phyloP scores from a whole-genome alignment of 2,329 filamentous ascomycete species.

The Neofusicoccum parvum region DNA sequence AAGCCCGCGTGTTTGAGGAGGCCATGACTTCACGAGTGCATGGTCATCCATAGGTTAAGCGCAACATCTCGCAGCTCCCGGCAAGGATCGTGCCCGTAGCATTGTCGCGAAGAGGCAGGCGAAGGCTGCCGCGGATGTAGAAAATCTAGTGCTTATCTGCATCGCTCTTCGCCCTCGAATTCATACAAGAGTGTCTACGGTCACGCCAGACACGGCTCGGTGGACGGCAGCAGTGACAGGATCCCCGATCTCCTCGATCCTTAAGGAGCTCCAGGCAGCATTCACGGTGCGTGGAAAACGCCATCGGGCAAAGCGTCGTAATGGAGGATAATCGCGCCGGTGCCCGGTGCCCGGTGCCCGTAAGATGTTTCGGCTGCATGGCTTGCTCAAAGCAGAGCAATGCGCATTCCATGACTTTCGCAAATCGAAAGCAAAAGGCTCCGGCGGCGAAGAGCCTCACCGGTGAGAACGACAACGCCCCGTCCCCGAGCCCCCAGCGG shows the following conservation, averaged over 20 bases:
- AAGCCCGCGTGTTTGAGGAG: slow-evolving; percentile 35
- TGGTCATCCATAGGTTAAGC: slow-evolving; percentile 33
- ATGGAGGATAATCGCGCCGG: neutral
- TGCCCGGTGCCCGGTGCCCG: too few relatives aligned
- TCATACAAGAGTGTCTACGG: neutral
- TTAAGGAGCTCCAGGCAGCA: too few relatives aligned
- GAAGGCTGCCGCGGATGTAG: neutral
- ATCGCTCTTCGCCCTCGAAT: neutral
- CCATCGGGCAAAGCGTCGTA: neutral
- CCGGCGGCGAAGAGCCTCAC: too few relatives aligned
- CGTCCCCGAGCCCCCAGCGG: neutral
- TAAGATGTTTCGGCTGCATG: too few relatives aligned
- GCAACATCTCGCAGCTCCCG: slow-evolving; percentile 4
- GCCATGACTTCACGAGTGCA: slow-evolving; percentile 30
- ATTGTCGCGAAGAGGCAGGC: neutral
- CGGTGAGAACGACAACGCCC: neutral
- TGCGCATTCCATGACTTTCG: too few relatives aligned
- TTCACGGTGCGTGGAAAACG: too few relatives aligned
- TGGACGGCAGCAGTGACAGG: too few relatives aligned
- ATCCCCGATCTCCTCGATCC: too few relatives aligned
- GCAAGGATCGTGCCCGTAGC: neutral
- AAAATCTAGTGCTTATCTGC: slow-evolving; percentile 1
- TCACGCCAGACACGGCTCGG: neutral
- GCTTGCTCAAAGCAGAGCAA: too few relatives aligned
- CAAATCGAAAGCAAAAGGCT: too few relatives aligned